Evolutionary conservation across 2,329 filamentous ascomycete genomes (phyloP), one percentile per base, ranked within the genome.

Genomic region (Fusarium nematophilum): DNA sequence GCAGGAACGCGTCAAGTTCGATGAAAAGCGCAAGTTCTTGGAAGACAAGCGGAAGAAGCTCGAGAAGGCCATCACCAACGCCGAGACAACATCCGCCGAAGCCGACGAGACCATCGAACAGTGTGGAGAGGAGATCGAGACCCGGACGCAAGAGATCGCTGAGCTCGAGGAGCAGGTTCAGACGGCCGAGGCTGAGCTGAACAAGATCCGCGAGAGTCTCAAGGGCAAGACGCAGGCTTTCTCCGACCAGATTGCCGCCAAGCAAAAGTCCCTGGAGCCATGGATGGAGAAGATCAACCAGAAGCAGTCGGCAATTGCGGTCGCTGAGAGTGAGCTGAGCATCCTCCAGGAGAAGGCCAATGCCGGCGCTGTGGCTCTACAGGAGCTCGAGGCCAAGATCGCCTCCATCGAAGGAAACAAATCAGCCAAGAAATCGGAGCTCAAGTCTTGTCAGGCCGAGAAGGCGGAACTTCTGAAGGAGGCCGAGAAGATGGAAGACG

Each of bases 211-310:
- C 51, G 92, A 97, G 17, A 87, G 86, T 57, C 81, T 99, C 7
- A 97, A 97, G 71, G 94, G 94, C 69, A 99, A 99, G 78, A 99
- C 95, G 0, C 93, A 98, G 73, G 90, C 87, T 6, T 90, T 97
- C 59, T 98, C 94, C 0, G 93, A 99, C 67, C 85, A 97, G 70
- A 98, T 99, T 66, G 88, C 93, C 0, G 84, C 83, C 5, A 97
- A 97, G 77, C 95, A 99, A 71, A 97, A 96, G 76, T 90, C 92
- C 1, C 82, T 99, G 9, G 94, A 98, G 76, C 95, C 95, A 0
- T 99, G 95, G 95, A 93, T 90, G 66, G 93, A 93, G 64, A 98
- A 95, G 77, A 94, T 99, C 78, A 97, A 95, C 74, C 90, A 97
- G 72, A 98, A 97, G 75, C 90, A 95, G 71, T 97, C 93, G 0